Percentiles rank a stretch among this genome's conserved stretches.
phyloP scores from a whole-genome alignment of 805 yeast species.

The Saccharomycopsis malanga region DNA sequence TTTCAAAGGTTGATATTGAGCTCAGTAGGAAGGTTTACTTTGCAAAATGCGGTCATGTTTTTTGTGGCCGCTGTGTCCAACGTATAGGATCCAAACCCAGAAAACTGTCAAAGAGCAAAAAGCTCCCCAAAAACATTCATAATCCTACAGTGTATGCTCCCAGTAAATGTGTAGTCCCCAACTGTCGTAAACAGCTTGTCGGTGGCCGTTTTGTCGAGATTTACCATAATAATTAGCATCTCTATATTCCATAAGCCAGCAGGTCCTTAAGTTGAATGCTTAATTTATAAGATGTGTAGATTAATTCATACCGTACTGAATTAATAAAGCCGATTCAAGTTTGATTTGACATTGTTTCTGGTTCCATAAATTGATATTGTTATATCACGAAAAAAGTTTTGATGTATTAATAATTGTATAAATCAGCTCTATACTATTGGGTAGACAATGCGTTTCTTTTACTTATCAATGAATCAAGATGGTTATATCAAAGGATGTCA shows the following conservation, averaged over 20 bases:
- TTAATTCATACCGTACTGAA: too few relatives aligned
- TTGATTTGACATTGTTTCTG: too few relatives aligned
- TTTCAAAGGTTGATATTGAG: constrained; percentile 50
- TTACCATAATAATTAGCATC: not conserved
- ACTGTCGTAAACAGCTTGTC: constrained; percentile 5
- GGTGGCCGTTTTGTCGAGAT: constrained; percentile 19
- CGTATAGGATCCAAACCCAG: constrained; percentile 30
- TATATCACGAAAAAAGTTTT: too few relatives aligned
- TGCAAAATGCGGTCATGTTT: constrained; percentile 74
- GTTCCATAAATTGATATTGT: too few relatives aligned
- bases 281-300: too few relatives aligned
- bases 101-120: not conserved
- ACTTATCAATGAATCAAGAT: too few relatives aligned
- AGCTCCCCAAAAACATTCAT: constrained; percentile 11
- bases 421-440: too few relatives aligned
- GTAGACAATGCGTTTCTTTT: too few relatives aligned
- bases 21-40: constrained; percentile 60
- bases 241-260: not conserved
- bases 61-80: constrained; percentile 78
- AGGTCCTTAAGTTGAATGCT: too few relatives aligned
- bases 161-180: constrained; percentile 18
- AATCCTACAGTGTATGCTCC: constrained; percentile 22
- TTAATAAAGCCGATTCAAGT: too few relatives aligned
- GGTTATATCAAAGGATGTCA: too few relatives aligned
- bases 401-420: too few relatives aligned